phyloP scores from a whole-genome alignment of 139 green algal species.

The Picochlorum sp. region DNA sequence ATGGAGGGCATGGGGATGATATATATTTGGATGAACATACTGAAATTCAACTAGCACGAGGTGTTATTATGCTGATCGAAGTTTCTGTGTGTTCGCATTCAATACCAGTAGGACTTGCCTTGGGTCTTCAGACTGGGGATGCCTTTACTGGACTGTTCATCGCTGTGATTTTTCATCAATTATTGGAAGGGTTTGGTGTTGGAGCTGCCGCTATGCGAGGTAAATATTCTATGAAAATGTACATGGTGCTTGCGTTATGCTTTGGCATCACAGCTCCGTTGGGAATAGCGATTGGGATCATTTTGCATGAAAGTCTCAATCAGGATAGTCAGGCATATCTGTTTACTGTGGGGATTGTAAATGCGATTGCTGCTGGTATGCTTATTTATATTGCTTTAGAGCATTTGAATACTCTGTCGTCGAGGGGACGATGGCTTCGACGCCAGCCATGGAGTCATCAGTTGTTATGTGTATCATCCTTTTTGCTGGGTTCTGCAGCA shows the following conservation, averaged over 20 bases:
- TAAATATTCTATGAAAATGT: conserved; percentile 13
- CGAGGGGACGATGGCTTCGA: not conserved
- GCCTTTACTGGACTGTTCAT: conserved; percentile 35
- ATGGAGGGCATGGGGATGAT: not conserved
- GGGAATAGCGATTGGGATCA: conserved; percentile 48
- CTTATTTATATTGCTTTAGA: conserved; percentile 9
- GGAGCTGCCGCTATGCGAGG: conserved; percentile 30
- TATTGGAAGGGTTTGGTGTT: conserved; percentile 42
- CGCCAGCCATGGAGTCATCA: not conserved
- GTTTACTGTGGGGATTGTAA: conserved; percentile 1
- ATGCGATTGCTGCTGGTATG: conserved; percentile 4
- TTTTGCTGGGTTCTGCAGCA: not conserved
- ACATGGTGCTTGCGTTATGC: conserved; percentile 21
- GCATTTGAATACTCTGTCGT: conserved; percentile 1
- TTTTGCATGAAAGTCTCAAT: conserved; percentile 30
- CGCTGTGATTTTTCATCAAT: conserved; percentile 48
- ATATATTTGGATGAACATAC: not conserved
- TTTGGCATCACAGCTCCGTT: conserved; percentile 48
- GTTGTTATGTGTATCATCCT: not conserved
- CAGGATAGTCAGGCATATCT: conserved; percentile 6
- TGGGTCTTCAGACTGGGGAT: conserved; percentile 32
- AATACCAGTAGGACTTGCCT: conserved; percentile 34
- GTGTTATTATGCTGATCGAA: conserved; percentile 10
- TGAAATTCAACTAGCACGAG: not conserved
- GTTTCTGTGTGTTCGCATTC: conserved; percentile 13